These are phyloP conservation scores for Tulasnella sp. DNA, from an alignment of 768 basidiomycete species.

Conservation along the genomic window DNA sequence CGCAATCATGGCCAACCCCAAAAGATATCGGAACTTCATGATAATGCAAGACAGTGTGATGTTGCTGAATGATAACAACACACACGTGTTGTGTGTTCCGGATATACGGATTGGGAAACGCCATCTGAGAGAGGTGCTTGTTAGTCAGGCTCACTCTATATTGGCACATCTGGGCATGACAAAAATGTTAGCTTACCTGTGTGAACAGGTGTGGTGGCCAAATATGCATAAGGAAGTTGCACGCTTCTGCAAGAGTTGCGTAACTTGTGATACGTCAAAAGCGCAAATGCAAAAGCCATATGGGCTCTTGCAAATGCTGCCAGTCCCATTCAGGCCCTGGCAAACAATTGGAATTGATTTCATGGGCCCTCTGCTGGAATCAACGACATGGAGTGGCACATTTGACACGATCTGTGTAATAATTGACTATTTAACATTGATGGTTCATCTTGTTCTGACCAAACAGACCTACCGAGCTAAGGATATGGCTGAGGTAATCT, in stretches of 20 bases:
- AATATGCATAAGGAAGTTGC: neutral
- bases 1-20: constrained; percentile 18
- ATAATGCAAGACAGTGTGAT: neutral
- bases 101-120: neutral
- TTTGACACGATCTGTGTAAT: constrained; percentile 27
- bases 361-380: constrained; percentile 7
- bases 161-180: neutral
- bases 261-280: neutral
- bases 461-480: constrained; percentile 20
- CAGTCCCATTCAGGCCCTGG: constrained; percentile 3
- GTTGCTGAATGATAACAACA: neutral
- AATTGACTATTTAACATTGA: constrained; percentile 23
- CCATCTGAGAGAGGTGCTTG: neutral
- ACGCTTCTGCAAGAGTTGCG: neutral
- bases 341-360: constrained; percentile 10
- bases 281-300: neutral
- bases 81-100: neutral
- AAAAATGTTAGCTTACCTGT: neutral
- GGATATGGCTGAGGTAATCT: constrained; percentile 21
- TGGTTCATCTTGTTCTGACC: constrained; percentile 24
- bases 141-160: neutral
- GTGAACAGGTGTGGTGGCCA: constrained; percentile 11
- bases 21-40: constrained; percentile 10
- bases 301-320: constrained; percentile 3
- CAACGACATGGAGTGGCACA: constrained; percentile 16